Evolutionary conservation across 192 early-diverging fungal genomes (phyloP).

Genomic region (Backusella psychrophila): DNA sequence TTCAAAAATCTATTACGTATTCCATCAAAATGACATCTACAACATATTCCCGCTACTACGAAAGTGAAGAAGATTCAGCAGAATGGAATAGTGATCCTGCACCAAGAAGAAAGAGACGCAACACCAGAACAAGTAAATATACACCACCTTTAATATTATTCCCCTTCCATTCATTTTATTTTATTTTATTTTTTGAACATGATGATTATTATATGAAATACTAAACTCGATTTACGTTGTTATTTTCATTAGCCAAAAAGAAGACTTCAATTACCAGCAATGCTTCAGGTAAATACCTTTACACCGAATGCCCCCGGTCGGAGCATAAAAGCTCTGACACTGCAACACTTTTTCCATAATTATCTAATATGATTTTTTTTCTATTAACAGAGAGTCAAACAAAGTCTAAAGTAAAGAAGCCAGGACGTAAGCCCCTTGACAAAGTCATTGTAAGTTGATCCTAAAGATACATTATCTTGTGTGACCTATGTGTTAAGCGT

Average conservation of each 20-base stretch:
- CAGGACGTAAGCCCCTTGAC: slow-evolving; percentile 7
- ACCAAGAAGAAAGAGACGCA: slow-evolving; percentile 4
- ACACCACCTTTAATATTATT: neutral
- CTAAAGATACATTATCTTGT: neutral
- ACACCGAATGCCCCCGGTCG: slow-evolving; percentile 8
- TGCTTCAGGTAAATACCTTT: slow-evolving; percentile 8
- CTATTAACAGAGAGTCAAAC: neutral
- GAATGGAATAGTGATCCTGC: slow-evolving; percentile 12
- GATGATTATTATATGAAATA: neutral
- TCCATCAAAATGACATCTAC: neutral
- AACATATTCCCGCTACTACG: neutral
- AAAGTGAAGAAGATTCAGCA: neutral
- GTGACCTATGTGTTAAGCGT: neutral
- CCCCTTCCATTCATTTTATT: neutral
- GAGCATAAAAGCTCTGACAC: neutral
- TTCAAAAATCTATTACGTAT: neutral
- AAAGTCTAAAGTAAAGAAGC: neutral
- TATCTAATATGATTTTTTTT: neutral
- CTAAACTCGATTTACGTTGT: neutral
- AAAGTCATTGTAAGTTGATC: slow-evolving; percentile 9
- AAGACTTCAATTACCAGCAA: slow-evolving; percentile 2
- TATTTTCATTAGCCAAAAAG: neutral
- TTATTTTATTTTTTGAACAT: neutral
- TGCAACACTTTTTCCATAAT: neutral
- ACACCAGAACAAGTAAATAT: slow-evolving; percentile 9